These are phyloP conservation scores for Suillus clintonianus DNA, from an alignment of 768 basidiomycete species.

Conservation along the genomic window DNA sequence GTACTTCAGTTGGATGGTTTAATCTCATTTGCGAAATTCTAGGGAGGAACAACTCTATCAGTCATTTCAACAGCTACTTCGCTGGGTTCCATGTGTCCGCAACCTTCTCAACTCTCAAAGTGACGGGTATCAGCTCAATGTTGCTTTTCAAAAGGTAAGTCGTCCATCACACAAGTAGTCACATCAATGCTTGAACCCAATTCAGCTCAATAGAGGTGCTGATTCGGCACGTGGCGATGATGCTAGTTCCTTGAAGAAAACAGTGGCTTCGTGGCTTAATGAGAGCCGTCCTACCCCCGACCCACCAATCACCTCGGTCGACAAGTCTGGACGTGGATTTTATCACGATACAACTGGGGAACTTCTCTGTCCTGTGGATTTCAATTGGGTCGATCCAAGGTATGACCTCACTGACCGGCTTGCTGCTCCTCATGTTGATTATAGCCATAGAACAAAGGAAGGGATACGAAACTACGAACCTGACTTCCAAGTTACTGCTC, in stretches of 20 bases:
- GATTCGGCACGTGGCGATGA: conserved; percentile 17
- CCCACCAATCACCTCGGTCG: background rate
- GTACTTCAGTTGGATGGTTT: background rate
- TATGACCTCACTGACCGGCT: background rate
- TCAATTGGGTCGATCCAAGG: conserved; percentile 4
- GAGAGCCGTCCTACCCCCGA: background rate
- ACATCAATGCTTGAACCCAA: background rate
- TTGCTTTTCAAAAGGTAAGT: conserved; percentile 11
- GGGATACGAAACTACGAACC: background rate
- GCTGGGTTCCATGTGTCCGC: conserved; percentile 8
- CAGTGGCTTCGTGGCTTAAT: conserved; percentile 11
- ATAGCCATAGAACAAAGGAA: background rate
- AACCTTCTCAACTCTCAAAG: background rate
- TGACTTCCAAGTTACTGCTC: background rate
- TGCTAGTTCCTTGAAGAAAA: conserved; percentile 3
- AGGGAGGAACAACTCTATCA: background rate
- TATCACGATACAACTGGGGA: background rate
- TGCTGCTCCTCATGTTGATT: background rate
- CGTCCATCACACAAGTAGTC: background rate
- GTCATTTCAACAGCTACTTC: background rate
- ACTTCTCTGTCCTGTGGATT: conserved; percentile 9
- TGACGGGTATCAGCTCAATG: background rate
- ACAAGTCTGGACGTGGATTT: conserved; percentile 1
- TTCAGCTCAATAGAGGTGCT: conserved; percentile 16
- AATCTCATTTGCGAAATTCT: background rate